phyloP scores from a whole-genome alignment of 352 stramenopile species.

The Peronospora belbahrii region DNA sequence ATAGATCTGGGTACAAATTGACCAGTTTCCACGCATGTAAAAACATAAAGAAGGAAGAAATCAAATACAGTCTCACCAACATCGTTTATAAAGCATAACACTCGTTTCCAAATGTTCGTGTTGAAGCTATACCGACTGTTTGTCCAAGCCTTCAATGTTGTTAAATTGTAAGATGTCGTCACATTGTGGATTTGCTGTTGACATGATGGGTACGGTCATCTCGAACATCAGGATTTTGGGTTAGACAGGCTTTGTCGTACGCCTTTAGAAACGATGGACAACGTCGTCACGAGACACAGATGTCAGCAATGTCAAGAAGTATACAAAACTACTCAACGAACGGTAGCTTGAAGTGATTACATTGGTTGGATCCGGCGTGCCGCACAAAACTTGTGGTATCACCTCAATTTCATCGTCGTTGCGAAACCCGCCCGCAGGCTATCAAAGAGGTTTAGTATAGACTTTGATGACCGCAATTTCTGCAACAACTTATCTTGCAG shows the following conservation, averaged over 20 bases:
- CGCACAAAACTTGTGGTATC: neutral
- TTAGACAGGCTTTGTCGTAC: neutral
- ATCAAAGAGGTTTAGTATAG: no score
- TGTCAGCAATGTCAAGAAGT: neutral
- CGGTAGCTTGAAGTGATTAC: neutral
- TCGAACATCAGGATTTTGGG: neutral
- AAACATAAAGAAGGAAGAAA: no score
- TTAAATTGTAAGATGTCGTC: conserved; percentile 1
- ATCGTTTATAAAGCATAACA: no score
- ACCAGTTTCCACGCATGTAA: no score
- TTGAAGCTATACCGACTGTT: conserved; percentile 3
- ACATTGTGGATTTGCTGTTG: conserved; percentile 1
- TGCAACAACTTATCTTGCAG: neutral
- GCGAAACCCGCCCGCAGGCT: no score
- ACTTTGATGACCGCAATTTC: no score
- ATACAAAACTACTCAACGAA: no score
- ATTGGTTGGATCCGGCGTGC: neutral
- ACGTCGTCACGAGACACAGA: neutral
- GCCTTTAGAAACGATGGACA: neutral
- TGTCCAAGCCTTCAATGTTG: neutral
- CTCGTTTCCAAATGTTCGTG: neutral
- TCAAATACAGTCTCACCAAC: no score
- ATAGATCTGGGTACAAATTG: no score
- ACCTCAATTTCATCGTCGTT: no score
- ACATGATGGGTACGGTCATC: conserved; percentile 7